A percentile compares a stretch with the other conserved stretches of the same genome.
Conservation (phyloP, 345 rosid genomes). For the Arabis alpina region DNA sequence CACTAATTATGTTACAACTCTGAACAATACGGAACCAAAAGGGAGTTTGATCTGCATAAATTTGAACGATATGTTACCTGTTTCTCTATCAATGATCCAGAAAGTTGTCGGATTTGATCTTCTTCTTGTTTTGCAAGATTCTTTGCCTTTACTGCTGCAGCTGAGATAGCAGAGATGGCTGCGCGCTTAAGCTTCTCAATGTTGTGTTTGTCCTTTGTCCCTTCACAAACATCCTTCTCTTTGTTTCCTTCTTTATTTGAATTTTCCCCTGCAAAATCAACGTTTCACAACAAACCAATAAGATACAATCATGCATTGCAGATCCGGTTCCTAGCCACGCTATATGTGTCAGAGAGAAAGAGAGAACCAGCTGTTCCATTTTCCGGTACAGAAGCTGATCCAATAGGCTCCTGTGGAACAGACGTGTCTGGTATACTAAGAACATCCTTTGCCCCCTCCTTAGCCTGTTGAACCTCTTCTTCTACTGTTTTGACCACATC, state of each 20-base stretch:
- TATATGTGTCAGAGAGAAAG: constrained; percentile 7
- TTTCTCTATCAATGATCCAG: constrained; percentile 74
- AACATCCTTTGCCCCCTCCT: constrained; percentile 48
- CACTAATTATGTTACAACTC: constrained; percentile 6
- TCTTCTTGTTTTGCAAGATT: constrained; percentile 84
- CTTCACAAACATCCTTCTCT: constrained; percentile 50
- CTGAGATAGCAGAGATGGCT: constrained; percentile 80
- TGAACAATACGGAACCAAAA: constrained; percentile 3
- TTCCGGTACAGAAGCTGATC: constrained; percentile 28
- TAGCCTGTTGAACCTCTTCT: constrained; percentile 31
- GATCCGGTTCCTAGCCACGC: no score
- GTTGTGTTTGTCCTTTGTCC: constrained; percentile 51
- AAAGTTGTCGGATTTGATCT: constrained; percentile 78
- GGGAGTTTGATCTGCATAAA: constrained; percentile 16
- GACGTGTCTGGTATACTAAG: constrained; percentile 43
- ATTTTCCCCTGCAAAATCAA: constrained; percentile 40
- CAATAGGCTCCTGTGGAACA: constrained; percentile 31
- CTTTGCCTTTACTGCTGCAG: constrained; percentile 97
- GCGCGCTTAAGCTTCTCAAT: constrained; percentile 75
- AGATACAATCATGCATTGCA: constrained; percentile 18
- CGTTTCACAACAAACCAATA: constrained; percentile 16
- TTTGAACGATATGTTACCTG: constrained; percentile 57
- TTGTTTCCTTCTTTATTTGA: constrained; percentile 44
- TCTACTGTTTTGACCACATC: constrained; percentile 32
- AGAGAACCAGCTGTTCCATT: constrained; percentile 35